Evolutionary conservation across 1,139 yeast genomes (phyloP), one percentile per base, ranked within the genome.

Genomic region (Lodderomyces metapsilosis): DNA sequence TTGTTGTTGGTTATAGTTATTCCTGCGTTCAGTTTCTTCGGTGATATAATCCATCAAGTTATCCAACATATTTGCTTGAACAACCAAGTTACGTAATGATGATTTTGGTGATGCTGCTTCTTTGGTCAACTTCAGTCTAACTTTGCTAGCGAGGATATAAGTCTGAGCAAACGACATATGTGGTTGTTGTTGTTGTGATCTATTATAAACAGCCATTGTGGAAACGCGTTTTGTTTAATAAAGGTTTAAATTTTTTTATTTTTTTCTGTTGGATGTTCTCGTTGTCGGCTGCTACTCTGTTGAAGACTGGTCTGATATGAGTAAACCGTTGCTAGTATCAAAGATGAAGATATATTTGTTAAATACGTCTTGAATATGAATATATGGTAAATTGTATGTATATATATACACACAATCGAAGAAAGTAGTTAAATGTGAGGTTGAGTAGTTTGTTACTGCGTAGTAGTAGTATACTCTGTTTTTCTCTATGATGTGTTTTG

Each of bases 51-150:
- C 89, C 80, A 85, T 81, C 36, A 86, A 58, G 48, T 71, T 71
- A 56, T 86, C 95, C 45, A 86, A 70, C 68, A 86, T 66, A 59
- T 85, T 86, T 15, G 94, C 92, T 61, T 86, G 94, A 25, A 81
- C 74, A 2, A 86, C 91, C 37, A 86, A 70, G 38, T 71, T 64
- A 45, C 88, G 71, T 42, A 86, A 68, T 46, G 80, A 67, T 34
- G 83, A 78, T 50, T 82, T 85, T 7, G 77, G 75, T 47, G 74
- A 73, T 27, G 76, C 58, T 3, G 91, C 91, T 57, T 84, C 89
- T 44, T 62, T 71, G 32, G 88, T 78, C 28, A 86, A 74, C 64
- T 84, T 85, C 32, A 75, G 56, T 57, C 88, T 78, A 11, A 86
- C 94, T 54, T 73, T 78, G 34, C 84, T 75, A 25, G 92, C 91